These are phyloP conservation scores for Tulasnella sp. DNA, from an alignment of 768 basidiomycete genomes.

Conservation along the genomic window DNA sequence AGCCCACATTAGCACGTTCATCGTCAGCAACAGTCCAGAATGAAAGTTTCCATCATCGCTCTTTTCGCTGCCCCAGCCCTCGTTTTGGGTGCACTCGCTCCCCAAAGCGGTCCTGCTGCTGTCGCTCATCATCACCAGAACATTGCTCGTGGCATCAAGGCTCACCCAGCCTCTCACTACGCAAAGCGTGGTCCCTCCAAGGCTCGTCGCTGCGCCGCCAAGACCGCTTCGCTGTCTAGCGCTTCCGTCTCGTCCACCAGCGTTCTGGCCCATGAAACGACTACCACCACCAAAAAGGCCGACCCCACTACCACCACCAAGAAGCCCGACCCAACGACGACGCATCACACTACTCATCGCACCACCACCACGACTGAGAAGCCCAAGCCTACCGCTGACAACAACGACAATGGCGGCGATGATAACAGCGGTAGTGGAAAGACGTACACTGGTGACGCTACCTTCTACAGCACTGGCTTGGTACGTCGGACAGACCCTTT, in stretches of 20 bases:
- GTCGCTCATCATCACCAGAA: no score
- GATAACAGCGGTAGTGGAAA: background rate
- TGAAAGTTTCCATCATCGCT: no score
- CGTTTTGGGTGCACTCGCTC: no score
- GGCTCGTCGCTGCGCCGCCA: background rate
- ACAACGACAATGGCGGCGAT: background rate
- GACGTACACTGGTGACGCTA: background rate
- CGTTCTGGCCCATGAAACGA: background rate
- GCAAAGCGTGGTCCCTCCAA: background rate
- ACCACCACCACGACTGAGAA: background rate
- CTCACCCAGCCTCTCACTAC: no score
- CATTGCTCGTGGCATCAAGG: no score
- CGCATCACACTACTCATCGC: background rate
- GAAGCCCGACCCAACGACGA: background rate
- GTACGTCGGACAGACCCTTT: background rate
- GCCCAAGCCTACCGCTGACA: background rate
- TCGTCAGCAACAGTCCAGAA: no score
- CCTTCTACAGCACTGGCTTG: constrained; percentile 16
- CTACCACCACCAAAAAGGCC: background rate
- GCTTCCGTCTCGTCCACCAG: background rate
- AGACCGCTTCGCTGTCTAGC: background rate
- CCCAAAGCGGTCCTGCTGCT: no score
- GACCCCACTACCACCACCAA: background rate
- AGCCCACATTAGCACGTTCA: no score
- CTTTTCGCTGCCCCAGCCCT: no score